Conservation (phyloP, 2,329 filamentous ascomycete genomes). For the Amauroascus verrucosus region DNA sequence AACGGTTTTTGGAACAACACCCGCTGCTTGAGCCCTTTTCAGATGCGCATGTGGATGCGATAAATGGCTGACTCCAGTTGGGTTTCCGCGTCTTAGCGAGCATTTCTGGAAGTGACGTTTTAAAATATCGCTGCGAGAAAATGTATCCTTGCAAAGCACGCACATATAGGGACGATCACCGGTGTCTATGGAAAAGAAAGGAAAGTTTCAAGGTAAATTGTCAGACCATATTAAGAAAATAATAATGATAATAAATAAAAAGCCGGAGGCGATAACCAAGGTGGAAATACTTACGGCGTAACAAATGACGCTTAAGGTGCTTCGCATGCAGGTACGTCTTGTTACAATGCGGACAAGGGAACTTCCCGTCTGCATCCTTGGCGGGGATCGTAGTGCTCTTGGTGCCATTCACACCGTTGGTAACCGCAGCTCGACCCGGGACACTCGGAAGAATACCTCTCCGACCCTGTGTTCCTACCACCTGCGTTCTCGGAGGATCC, state of each 20-base stretch:
- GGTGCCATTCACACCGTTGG: slow-evolving; percentile 49
- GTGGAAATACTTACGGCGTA: slow-evolving; percentile 72
- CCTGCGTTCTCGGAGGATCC: slow-evolving; percentile 55
- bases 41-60: slow-evolving; percentile 85
- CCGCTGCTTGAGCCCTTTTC: slow-evolving; percentile 54
- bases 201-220: not conserved
- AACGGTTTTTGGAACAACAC: slow-evolving; percentile 33
- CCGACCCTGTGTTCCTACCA: slow-evolving; percentile 88
- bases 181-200: slow-evolving; percentile 56
- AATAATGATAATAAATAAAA: not conserved
- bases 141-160: slow-evolving; percentile 93
- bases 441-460: slow-evolving; percentile 86
- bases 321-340: slow-evolving; percentile 97
- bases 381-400: slow-evolving; percentile 80
- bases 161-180: slow-evolving; percentile 98
- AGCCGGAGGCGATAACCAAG: slow-evolving; percentile 2
- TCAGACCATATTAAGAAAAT: slow-evolving; percentile 11
- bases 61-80: slow-evolving; percentile 85
- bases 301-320: slow-evolving; percentile 89
- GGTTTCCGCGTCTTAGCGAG: slow-evolving; percentile 89
- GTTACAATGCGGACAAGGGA: slow-evolving; percentile 93
- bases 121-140: slow-evolving; percentile 92
- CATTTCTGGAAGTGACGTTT: slow-evolving; percentile 99
- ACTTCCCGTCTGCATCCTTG: slow-evolving; percentile 96
- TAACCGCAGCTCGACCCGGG: slow-evolving; percentile 67